These are phyloP conservation scores for Aspergillus sp. DNA, from an alignment of 2,329 filamentous ascomycete genomes.

Conservation along the genomic window DNA sequence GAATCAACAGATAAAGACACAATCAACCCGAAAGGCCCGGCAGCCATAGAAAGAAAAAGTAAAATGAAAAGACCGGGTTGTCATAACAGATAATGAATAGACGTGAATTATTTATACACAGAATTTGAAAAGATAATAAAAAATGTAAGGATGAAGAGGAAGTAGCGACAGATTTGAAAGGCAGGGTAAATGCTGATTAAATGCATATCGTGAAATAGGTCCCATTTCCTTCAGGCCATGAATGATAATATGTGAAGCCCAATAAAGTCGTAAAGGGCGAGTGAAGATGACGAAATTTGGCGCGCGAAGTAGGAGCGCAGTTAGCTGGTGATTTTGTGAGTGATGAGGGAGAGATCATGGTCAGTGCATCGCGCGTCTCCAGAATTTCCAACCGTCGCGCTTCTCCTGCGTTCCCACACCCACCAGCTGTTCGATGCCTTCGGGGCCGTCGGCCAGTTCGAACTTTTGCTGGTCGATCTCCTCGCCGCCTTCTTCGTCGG, in stretches of 20 bases:
- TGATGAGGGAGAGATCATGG: neutral
- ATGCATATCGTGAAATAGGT: conserved; percentile 8
- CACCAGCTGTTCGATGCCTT: conserved; percentile 83
- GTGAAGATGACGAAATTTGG: neutral
- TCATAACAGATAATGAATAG: neutral
- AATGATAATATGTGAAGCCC: neutral
- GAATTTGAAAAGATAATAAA: conserved; percentile 6
- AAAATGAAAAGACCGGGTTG: neutral
- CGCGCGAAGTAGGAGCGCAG: neutral
- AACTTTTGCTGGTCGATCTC: conserved; percentile 92
- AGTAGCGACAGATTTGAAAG: conserved; percentile 2
- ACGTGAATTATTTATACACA: conserved; percentile 12
- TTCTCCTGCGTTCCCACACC: conserved; percentile 72
- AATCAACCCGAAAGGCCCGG: neutral
- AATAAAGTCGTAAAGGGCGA: neutral
- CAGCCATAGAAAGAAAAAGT: conserved; percentile 1
- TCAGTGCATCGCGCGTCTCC: conserved; percentile 51
- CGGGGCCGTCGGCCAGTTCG: conserved; percentile 76
- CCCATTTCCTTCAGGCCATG: neutral
- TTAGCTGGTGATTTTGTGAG: neutral
- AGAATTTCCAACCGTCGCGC: conserved; percentile 83
- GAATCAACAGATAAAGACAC: neutral
- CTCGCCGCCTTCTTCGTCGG: conserved; percentile 78
- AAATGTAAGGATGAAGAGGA: neutral
- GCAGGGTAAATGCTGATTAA: conserved; percentile 2